Base-by-base conservation (phyloP, 1,139 yeast species). In the Wickerhamomyces sp. region DNA sequence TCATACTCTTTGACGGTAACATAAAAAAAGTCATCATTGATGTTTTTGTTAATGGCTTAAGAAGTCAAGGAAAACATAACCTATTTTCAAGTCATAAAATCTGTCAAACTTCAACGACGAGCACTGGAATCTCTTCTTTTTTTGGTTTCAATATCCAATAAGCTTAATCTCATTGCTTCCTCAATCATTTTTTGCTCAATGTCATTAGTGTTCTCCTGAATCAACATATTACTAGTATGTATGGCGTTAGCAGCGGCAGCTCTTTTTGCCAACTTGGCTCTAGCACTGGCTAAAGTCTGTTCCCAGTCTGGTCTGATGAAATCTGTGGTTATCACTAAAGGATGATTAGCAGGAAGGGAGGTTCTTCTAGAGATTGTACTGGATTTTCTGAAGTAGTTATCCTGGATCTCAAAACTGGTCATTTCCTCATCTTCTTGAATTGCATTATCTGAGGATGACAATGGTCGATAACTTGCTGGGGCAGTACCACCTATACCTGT, bases 211-310 rank as follows among this genome's bases (percentile, higher is more conserved):
- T 56, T 48, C 15, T 54, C 56, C 45, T 45, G 68, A 49, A 76
- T 70, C 42, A 79, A 66, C 61, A 81, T 76, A 50, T 83, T 89
- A 31, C 87, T 82, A 13, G 90, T 95, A 66, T 91, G 98, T 39
- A 91, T 79, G 0, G 96, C 96, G 41, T 89, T 87, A 1, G 98
- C 98, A 15, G 96, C 89, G 0, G 97, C 98, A 0, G 96, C 83
- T 57, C 88, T 76, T 47, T 95, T 75, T 0, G 96, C 96, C 39
- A 89, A 69, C 55, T 81, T 84, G 49, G 81, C 77, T 45, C 93
- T 75, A 5, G 96, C 96, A 40, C 78, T 71, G 14, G 74, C 71
- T 45, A 93, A 72, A 55, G 81, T 85, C 10, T 72, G 66, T 55
- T 87, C 90, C 99, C 99, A 93, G 59, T 89, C 96, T 1, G 99